A percentile compares a stretch with the other conserved stretches of the same genome.
Conservation (phyloP, 2,329 filamentous ascomycete genomes). For the Beauveria sp. region DNA sequence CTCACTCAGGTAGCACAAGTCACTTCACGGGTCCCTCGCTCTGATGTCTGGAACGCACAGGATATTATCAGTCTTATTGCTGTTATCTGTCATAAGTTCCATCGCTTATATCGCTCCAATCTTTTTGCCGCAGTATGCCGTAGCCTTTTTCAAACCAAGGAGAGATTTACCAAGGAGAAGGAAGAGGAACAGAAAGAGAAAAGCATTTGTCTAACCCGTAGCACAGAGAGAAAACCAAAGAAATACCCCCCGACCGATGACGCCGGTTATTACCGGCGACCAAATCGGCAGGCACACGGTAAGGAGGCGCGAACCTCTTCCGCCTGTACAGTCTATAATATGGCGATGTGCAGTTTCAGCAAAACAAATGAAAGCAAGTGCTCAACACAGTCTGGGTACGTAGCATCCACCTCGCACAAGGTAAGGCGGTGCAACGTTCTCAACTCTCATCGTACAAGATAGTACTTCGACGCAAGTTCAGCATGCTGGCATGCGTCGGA, state of each 20-base stretch:
- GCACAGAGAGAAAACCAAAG: slow-evolving; percentile 1
- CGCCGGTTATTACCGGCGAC: slow-evolving; percentile 20
- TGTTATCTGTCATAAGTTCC: slow-evolving; percentile 1
- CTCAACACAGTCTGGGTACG: not conserved
- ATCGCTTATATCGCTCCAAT: slow-evolving; percentile 6
- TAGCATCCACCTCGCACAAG: not conserved
- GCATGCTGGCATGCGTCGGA: not conserved
- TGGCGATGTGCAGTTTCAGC: slow-evolving; percentile 9
- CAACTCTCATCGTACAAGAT: slow-evolving; percentile 3
- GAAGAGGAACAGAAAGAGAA: slow-evolving; percentile 11
- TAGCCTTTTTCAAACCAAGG: not conserved
- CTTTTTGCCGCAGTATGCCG: slow-evolving; percentile 5
- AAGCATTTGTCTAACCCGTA: slow-evolving; percentile 10
- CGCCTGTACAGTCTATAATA: slow-evolving; percentile 29
- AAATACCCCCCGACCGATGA: slow-evolving; percentile 7
- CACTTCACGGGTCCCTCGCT: not conserved
- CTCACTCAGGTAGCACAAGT: not conserved
- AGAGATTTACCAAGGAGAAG: not conserved
- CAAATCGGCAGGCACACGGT: slow-evolving; percentile 20
- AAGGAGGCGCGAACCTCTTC: slow-evolving; percentile 28
- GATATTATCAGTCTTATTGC: slow-evolving; percentile 10
- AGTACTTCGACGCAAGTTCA: not conserved
- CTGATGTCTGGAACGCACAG: not conserved
- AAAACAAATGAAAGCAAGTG: slow-evolving; percentile 10
- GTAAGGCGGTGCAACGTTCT: not conserved